These are phyloP conservation scores for Podochytrium sp. DNA, from an alignment of 192 early-diverging fungal genomes.

Conservation along the genomic window DNA sequence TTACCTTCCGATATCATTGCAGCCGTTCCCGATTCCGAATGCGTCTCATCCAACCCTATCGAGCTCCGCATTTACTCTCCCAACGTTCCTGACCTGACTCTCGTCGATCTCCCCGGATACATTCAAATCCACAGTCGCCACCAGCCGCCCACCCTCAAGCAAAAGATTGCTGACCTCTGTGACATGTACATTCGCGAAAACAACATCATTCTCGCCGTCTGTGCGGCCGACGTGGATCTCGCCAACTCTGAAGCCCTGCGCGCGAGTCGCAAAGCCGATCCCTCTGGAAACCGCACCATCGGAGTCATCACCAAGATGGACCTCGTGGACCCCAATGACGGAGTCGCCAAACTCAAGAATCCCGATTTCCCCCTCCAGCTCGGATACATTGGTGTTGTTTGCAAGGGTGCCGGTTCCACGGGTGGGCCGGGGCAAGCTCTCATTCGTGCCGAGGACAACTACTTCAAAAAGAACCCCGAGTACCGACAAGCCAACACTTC, in stretches of 20 bases:
- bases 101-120: conserved; percentile 96
- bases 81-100: conserved; percentile 92
- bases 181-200: conserved; percentile 94
- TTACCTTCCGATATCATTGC: background rate
- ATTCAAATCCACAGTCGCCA: conserved; percentile 96
- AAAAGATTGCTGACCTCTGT: conserved; percentile 96
- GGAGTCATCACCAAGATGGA: conserved; percentile 99
- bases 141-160: conserved; percentile 96
- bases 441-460: conserved; percentile 61
- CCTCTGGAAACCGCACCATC: conserved; percentile 91
- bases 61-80: conserved; percentile 96
- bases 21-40: conserved; percentile 91
- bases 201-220: conserved; percentile 98
- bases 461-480: conserved; percentile 58
- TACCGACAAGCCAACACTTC: conserved; percentile 68
- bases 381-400: conserved; percentile 96
- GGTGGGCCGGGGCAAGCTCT: conserved; percentile 32
- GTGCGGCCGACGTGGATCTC: conserved; percentile 94
- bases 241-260: conserved; percentile 98
- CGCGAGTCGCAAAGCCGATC: conserved; percentile 94
- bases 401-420: conserved; percentile 54
- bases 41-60: conserved; percentile 92
- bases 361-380: conserved; percentile 92
- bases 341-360: conserved; percentile 81
- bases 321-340: conserved; percentile 79